Percentiles rank a stretch among this genome's conserved stretches.
phyloP scores from a whole-genome alignment of 495 filamentous ascomycete species.

The Schizothecium vesticola region DNA sequence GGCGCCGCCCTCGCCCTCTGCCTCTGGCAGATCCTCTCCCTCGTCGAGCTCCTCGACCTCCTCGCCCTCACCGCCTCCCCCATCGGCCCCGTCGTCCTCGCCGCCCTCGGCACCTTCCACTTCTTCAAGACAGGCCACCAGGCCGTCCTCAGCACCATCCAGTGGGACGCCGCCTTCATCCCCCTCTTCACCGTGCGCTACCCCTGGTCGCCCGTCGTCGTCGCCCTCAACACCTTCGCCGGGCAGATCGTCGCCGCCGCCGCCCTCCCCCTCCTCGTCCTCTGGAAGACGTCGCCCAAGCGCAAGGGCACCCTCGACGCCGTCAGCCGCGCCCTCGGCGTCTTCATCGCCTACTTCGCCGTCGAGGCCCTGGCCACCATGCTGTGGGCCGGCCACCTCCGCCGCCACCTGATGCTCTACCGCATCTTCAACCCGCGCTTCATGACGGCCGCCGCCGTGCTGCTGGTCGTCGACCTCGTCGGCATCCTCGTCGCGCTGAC shows the following conservation, averaged over 20 bases:
- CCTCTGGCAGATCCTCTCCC: constrained; percentile 76
- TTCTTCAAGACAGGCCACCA: constrained; percentile 99
- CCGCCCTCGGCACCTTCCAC: constrained; percentile 79
- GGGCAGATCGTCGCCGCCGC: constrained; percentile 77
- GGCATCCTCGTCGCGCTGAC: constrained; percentile 60
- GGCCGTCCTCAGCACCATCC: constrained; percentile 78
- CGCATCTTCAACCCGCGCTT: constrained; percentile 90
- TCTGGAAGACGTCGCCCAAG: constrained; percentile 75
- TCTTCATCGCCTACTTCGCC: constrained; percentile 74
- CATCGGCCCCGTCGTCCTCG: constrained; percentile 80
- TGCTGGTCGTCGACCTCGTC: constrained; percentile 74
- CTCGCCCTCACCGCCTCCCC: constrained; percentile 60
- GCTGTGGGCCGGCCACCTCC: constrained; percentile 77
- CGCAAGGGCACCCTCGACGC: constrained; percentile 58
- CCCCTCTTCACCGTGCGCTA: constrained; percentile 76
- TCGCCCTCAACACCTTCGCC: constrained; percentile 82
- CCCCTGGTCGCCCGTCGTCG: constrained; percentile 79
- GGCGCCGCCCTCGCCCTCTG: constrained; percentile 73
- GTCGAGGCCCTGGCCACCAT: constrained; percentile 76
- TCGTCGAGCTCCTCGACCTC: constrained; percentile 83
- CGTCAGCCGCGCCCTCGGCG: constrained; percentile 62
- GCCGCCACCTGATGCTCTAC: constrained; percentile 93
- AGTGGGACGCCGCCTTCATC: constrained; percentile 97
- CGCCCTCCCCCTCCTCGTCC: constrained; percentile 69
- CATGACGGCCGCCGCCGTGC: constrained; percentile 70